Conservation (phyloP, 495 filamentous ascomycete genomes). For the Sordaria brevicollis region DNA sequence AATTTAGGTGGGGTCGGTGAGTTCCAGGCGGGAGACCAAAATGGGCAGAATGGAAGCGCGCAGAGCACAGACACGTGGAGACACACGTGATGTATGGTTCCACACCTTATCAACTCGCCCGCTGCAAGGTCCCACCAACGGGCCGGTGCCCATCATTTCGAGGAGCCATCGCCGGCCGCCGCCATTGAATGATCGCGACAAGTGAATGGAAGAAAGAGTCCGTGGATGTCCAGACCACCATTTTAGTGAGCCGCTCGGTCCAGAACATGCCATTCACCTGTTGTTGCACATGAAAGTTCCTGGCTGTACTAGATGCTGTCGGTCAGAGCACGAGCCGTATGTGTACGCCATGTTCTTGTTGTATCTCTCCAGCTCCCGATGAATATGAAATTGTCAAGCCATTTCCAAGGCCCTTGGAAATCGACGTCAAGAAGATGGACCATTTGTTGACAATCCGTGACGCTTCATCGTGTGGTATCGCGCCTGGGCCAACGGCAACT, state of each 20-base stretch:
- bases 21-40: background rate
- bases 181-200: background rate
- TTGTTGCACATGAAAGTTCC: background rate
- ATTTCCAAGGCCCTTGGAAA: too few relatives aligned
- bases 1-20: conserved; percentile 2
- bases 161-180: background rate
- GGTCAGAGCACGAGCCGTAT: background rate
- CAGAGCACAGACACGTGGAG: background rate
- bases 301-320: background rate
- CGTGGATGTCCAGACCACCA: background rate
- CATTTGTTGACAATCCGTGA: background rate
- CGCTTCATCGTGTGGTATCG: background rate
- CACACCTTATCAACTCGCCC: background rate
- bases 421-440: background rate
- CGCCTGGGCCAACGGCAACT: background rate
- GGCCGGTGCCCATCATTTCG: background rate
- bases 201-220: too few relatives aligned
- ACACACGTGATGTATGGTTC: background rate
- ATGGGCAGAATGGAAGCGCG: background rate
- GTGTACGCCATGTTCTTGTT: background rate
- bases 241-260: too few relatives aligned
- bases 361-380: background rate
- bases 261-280: too few relatives aligned
- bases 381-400: background rate
- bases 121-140: background rate